Base-by-base conservation (phyloP, 441 rosid genomes). In the Brassica hybrid region DNA sequence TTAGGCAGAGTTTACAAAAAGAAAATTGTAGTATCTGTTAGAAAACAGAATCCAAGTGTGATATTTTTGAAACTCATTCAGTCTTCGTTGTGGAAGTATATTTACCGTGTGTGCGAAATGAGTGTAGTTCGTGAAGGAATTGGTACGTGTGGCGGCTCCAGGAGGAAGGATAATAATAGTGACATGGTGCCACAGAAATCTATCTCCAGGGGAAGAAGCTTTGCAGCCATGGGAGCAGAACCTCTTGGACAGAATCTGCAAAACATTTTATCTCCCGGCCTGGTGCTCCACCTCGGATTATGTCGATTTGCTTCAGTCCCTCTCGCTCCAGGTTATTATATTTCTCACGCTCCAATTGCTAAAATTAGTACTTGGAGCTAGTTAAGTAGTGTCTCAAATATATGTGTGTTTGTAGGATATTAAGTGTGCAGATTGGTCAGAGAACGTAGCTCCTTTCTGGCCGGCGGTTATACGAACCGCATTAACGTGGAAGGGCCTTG, bases 111-210 rank as follows among this genome's bases (percentile, higher is more conserved):
- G 27, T 17, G 57, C 18, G 18, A 43, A 17, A 38, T 74, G 71
- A 38, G 30, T 76, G 82, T 87, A 90, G 97, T 94, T 94, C 72
- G 92, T 90, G 3, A 80, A 85, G 11, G 97, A 94, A 82, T 80
- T 94, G 82, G 91, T 56, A 25, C 86, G 98, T 52, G 98, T 94
- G 13, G 97, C 90, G 11, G 97, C 97, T 23, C 96, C 97, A 4
- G 98, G 95, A 19, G 97, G 83, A 63, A 85, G 77, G n/a, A 89
- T 94, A 36, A 90, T 94, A 63, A 84, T 94, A 58, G 95, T 92
- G 45, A 92, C 98, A 72, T 91, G 97, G 97, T 94, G 98, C 81
- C 97, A 92, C 38, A 84, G 95, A 84, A 86, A 92, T 76, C 96
- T 94, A 21, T 63, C 81, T 9, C 82, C 83, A 59, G 80, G 83